Base-by-base conservation (phyloP, 1,284 basidiomycete species). In the Naganishia sp. region DNA sequence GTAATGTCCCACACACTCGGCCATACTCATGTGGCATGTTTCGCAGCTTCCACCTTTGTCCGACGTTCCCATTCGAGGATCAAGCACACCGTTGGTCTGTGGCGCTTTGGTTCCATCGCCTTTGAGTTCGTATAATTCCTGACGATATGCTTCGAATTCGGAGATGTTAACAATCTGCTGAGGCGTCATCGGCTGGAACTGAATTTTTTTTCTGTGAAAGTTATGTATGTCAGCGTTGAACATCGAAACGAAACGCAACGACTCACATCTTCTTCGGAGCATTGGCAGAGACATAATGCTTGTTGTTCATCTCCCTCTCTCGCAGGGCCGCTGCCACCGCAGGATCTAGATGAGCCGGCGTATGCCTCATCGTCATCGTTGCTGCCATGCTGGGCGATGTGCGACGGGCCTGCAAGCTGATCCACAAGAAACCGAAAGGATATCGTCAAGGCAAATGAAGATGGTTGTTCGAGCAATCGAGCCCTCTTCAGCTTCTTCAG, bases 1-100 rank as follows among this genome's bases (percentile, higher is more conserved):
- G 78, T 95, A 97, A 79, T 98, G 94, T 1, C 96, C 96, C 6
- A 98, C 94, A 77, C 96, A 99, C 71, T 97, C 93, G 2, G 94
- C 90, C 66, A 92, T 88, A 49, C 87, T 88, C 69, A 94, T 86
- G 17, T 93, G 93, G 75, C 96, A 99, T 0, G 96, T 99, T 77
- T 95, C 90, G 80, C 96, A 99, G 71, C 88, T 90, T 11, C 90
- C 86, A 69, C 84, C 86, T 82, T 99, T 99, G 77, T 97, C 94
- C 50, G 92, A 93, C 2, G 95, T 95, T 52, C 96, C 96, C 93
- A 97, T 83, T 70, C 94, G 85, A 45, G 90, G 84, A 79, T 98
- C 94, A 28, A 98, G 82, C 0, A 95, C 91, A 62, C 94, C 94
- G 81, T 93, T 86, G 71, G 88, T 90, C n/a, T 92, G 91, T 0